Base-by-base conservation (phyloP, 306 rosid species). In the Quercus robur region DNA sequence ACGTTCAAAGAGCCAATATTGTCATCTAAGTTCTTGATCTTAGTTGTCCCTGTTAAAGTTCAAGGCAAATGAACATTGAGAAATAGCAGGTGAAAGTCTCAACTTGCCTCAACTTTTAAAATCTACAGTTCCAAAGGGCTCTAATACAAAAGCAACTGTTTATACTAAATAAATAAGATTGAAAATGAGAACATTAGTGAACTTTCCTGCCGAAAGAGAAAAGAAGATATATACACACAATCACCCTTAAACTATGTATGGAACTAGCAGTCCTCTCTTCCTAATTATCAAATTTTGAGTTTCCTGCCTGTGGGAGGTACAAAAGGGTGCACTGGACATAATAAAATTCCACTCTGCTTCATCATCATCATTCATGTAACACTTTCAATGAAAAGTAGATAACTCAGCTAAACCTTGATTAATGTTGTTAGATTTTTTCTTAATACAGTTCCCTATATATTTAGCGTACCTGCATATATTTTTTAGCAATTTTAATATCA, bases 21-120 rank as follows among this genome's bases (percentile, higher is more conserved):
- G 68, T 72, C 58, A 62, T 88, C 91, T 67, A 93, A 73, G 75
- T 93, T 91, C 87, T 87, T 90, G 11, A 79, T 76, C 83, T 90
- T 91, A 5, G 94, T 90, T 58, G 98, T 93, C 85, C 81, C 86
- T 91, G 67, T 51, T 77, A 12, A 54, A 18, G 6, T 63, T 57
- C 78, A 38, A 74, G 8, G 49, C 51, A 33, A 67, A 19, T 31
- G 3, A 31, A 33, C 4, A 18, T 23, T 67, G 25, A 31, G 71
- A 30, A 64, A 67, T 13, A 15, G 9, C 5, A 17, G 44, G 23
- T 31, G 1, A 66, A 15, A 17, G 21, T 30, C 25, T 66, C 71
- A 31, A 66, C 49, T 31, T 17, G 49, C 49, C 33, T 66, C 33
- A 3, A 25, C 33, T 31, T 17, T 6, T 66, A 38, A 38, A 38